phyloP scores from a whole-genome alignment of 2,329 filamentous ascomycete species.

The Reticulascus tulasneorum region DNA sequence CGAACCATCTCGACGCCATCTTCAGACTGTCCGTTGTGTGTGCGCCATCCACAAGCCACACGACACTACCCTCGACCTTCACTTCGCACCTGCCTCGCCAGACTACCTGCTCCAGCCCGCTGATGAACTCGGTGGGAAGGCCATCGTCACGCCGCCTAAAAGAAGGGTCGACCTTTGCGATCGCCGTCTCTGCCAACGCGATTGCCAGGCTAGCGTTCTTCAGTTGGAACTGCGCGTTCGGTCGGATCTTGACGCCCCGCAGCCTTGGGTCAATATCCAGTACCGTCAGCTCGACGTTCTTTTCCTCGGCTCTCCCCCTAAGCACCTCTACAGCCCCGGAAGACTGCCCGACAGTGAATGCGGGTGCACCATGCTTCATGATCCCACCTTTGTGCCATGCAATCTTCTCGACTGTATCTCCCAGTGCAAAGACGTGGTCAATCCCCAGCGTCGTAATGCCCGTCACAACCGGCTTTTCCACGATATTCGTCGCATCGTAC shows the following conservation, averaged over 20 bases:
- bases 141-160: conserved; percentile 14
- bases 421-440: conserved; percentile 63
- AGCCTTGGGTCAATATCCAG: conserved; percentile 29
- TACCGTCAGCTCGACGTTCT: conserved; percentile 21
- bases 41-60: conserved; percentile 89
- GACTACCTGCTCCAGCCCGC: conserved; percentile 69
- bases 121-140: conserved; percentile 62
- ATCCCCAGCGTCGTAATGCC: conserved; percentile 65
- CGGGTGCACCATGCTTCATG: conserved; percentile 56
- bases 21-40: conserved; percentile 89
- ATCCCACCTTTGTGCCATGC: conserved; percentile 74
- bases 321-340: conserved; percentile 49
- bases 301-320: conserved; percentile 55
- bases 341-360: conserved; percentile 32
- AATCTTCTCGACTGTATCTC: conserved; percentile 60
- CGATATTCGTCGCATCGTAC: conserved; percentile 65
- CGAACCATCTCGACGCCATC: conserved; percentile 80
- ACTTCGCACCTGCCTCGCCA: conserved; percentile 77
- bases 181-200: conserved; percentile 45
- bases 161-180: conserved; percentile 35
- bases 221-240: conserved; percentile 53
- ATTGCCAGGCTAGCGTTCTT: conserved; percentile 55
- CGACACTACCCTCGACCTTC: conserved; percentile 51
- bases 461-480: conserved; percentile 43
- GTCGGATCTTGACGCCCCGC: conserved; percentile 37